Base-by-base conservation (phyloP, 2,329 filamentous ascomycete species). In the Paramyrothecium sp. region DNA sequence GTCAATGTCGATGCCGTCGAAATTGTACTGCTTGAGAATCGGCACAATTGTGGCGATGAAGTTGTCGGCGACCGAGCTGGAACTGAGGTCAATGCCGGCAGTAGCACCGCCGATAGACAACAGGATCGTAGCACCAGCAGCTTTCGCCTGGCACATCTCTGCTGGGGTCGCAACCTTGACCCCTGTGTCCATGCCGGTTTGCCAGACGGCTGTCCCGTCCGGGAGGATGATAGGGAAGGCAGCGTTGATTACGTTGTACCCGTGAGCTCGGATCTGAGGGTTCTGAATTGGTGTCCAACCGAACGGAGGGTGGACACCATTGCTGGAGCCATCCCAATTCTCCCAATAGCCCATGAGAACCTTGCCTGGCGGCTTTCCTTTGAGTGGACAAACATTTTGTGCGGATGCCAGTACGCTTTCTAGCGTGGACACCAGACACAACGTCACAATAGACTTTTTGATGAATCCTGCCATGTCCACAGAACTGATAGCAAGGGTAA, bases 1-100 rank as follows among this genome's bases (percentile, higher is more conserved):
- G 49, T 73, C 71, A 47, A 73, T 73, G 56, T 73, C 71, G 51
- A 73, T 68, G 21, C 71, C 71, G 60, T 73, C 71, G 54, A 73
- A 73, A 60, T 73, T 73, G 63, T 71, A 72, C 56, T 64, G 51
- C 60, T 70, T 67, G 50, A 73, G 60, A 54, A 73, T 73, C 7
- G 70, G 70, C 3, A 73, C 71, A 30, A 73, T 66, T 7, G 70
- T 73, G 16, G 66, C 57, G 60, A 73, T 55, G 57, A 73, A 73
- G 54, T 64, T 70, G 61, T 73, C 70, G 17, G 71, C 70, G 8
- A 72, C 71, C 7, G 58, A 57, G 21, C 61, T 65, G 2, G 66
- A 69, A 56, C 65, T 69, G 20, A 73, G 69, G 54, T 73, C 69
- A 33, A 73, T 66, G 51, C 62, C 66, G 1, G 70, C 71, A 1